phyloP scores from a whole-genome alignment of 2,329 filamentous ascomycete genomes.

The Fusarium devonianum region DNA sequence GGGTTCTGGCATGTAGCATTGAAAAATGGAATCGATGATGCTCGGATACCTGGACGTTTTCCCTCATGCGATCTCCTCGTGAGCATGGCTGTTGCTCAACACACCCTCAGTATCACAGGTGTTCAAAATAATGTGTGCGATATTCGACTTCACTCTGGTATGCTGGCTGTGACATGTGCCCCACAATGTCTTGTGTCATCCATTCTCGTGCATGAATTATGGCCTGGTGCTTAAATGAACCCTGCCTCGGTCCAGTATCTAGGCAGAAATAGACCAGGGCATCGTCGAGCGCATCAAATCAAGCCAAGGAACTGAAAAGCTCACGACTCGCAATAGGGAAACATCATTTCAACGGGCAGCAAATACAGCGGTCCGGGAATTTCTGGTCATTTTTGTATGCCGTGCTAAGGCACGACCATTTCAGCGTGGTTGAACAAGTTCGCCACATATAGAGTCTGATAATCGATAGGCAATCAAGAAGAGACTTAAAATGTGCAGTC shows the following conservation, averaged over 20 bases:
- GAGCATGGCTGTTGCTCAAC: conserved; percentile 23
- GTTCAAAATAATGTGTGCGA: conserved; percentile 36
- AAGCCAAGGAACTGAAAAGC: too few species aligned
- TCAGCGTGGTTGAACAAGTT: too few species aligned
- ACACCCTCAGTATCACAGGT: conserved; percentile 20
- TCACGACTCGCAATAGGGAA: too few species aligned
- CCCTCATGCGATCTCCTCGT: conserved; percentile 32
- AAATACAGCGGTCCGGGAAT: too few species aligned
- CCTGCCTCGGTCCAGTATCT: too few species aligned
- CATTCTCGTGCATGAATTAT: background rate
- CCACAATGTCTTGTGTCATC: background rate
- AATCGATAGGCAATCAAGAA: conserved; percentile 31
- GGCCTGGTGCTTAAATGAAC: background rate
- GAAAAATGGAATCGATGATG: conserved; percentile 62
- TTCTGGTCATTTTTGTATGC: too few species aligned
- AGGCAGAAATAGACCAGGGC: too few species aligned
- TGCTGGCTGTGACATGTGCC: conserved; percentile 8
- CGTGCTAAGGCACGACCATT: too few species aligned
- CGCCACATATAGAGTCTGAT: too few species aligned
- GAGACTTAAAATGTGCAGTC: conserved; percentile 39
- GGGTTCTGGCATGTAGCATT: conserved; percentile 66
- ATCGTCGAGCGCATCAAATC: too few species aligned
- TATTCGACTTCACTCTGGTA: conserved; percentile 6
- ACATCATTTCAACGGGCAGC: too few species aligned
- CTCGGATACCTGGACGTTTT: conserved; percentile 45